Percentiles rank a stretch among this genome's conserved stretches.
phyloP scores from a whole-genome alignment of 192 early-diverging fungal species.

The Dissophora ornata region DNA sequence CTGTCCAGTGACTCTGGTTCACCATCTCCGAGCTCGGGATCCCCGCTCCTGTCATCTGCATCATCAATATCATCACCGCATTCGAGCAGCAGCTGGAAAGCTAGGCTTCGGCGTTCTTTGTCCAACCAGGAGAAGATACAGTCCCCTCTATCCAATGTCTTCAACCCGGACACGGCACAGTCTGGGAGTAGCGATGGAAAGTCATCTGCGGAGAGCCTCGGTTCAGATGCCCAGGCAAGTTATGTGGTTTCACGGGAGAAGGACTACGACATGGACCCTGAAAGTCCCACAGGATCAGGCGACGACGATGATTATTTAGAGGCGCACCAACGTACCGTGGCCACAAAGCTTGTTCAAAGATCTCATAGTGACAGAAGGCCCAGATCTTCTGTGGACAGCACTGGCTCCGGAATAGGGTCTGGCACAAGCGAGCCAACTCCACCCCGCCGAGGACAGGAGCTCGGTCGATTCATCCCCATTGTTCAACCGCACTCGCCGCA shows the following conservation, averaged over 20 bases:
- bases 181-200: slow-evolving; percentile 36
- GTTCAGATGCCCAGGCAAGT: background rate
- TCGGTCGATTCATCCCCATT: slow-evolving; percentile 22
- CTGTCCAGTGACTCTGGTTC: slow-evolving; percentile 44
- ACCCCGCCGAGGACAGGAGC: slow-evolving; percentile 1
- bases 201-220: slow-evolving; percentile 22
- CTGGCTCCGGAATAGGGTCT: slow-evolving; percentile 1
- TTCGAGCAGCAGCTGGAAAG: slow-evolving; percentile 42
- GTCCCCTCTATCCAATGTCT: slow-evolving; percentile 48
- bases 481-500: slow-evolving; percentile 13
- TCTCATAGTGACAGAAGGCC: background rate
- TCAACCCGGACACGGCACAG: slow-evolving; percentile 42
- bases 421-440: background rate
- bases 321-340: slow-evolving; percentile 32
- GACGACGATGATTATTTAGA: slow-evolving; percentile 40
- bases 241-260: slow-evolving; percentile 23
- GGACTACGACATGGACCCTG: slow-evolving; percentile 24
- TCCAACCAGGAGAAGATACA: slow-evolving; percentile 51
- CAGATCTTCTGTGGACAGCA: slow-evolving; percentile 34
- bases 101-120: slow-evolving; percentile 38
- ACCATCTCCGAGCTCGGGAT: slow-evolving; percentile 45
- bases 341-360: slow-evolving; percentile 11
- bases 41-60: slow-evolving; percentile 42
- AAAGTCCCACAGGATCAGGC: slow-evolving; percentile 29
- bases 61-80: slow-evolving; percentile 43